phyloP scores from a whole-genome alignment of 208 protist genomes.

The Trypanosoma theileri region DNA sequence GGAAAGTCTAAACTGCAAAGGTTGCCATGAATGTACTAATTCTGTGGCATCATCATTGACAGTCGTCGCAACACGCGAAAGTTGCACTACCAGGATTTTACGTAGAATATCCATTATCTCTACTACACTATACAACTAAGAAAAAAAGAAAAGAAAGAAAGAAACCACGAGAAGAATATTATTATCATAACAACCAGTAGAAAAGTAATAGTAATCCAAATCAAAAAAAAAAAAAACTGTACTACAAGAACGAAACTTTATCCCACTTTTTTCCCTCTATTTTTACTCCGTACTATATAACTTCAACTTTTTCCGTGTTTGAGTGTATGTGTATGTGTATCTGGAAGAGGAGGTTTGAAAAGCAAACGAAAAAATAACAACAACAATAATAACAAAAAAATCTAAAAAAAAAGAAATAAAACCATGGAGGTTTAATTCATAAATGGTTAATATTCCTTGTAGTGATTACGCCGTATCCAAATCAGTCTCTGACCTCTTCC shows the following conservation, averaged over 20 bases:
- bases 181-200: too few species aligned
- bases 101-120: slow-evolving; percentile 41
- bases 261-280: too few species aligned
- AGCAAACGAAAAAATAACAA: background rate
- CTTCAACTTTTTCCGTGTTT: too few species aligned
- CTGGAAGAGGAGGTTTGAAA: too few species aligned
- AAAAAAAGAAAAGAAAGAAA: too few species aligned
- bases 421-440: background rate
- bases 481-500: slow-evolving; percentile 30
- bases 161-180: too few species aligned
- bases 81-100: slow-evolving; percentile 32
- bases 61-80: slow-evolving; percentile 20
- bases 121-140: background rate
- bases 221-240: too few species aligned
- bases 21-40: slow-evolving; percentile 41
- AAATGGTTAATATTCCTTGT: too few species aligned
- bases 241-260: too few species aligned
- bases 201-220: too few species aligned
- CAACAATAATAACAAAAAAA: background rate
- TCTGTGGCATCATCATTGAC: slow-evolving; percentile 1
- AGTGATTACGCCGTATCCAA: slow-evolving; percentile 13
- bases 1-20: slow-evolving; percentile 42
- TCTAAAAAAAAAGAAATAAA: slow-evolving; percentile 6
- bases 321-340: too few species aligned
- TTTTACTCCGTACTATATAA: too few species aligned